phyloP scores from a whole-genome alignment of 129 eudicot species.

The Artemisia annua region DNA sequence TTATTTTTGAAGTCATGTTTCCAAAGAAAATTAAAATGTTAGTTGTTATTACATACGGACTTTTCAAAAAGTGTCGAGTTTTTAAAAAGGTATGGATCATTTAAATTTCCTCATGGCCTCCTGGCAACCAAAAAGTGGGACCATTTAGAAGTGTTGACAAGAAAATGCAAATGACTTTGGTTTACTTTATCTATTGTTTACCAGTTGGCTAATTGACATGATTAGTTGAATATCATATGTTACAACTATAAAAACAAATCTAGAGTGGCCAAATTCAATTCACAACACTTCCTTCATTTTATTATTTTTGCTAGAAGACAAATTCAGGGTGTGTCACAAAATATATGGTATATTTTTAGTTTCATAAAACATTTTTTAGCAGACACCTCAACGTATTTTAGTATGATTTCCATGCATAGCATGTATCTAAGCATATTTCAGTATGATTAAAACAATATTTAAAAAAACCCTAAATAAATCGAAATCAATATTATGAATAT shows the following conservation, averaged over 20 bases:
- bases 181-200: constrained; percentile 44
- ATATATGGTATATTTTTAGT: not conserved
- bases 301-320: constrained; percentile 24
- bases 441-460: too few species aligned
- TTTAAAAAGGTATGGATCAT: constrained; percentile 19
- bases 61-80: constrained; percentile 17
- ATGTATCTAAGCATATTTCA: too few species aligned
- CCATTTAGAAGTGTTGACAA: constrained; percentile 40
- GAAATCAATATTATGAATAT: too few species aligned
- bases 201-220: constrained; percentile 57
- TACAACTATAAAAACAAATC: constrained; percentile 26
- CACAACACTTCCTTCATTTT: constrained; percentile 29
- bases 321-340: not conserved
- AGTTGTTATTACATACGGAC: too few species aligned
- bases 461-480: too few species aligned
- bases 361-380: not conserved
- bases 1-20: too few species aligned
- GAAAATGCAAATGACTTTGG: constrained; percentile 35
- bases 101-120: constrained; percentile 33
- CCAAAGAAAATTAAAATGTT: too few species aligned
- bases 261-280: constrained; percentile 55
- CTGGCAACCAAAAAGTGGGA: constrained; percentile 65
- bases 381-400: too few species aligned
- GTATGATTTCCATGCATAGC: too few species aligned
- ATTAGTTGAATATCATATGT: constrained; percentile 31